Base-by-base conservation (phyloP, 495 filamentous ascomycete genomes). In the Lepidopterella palustris region DNA sequence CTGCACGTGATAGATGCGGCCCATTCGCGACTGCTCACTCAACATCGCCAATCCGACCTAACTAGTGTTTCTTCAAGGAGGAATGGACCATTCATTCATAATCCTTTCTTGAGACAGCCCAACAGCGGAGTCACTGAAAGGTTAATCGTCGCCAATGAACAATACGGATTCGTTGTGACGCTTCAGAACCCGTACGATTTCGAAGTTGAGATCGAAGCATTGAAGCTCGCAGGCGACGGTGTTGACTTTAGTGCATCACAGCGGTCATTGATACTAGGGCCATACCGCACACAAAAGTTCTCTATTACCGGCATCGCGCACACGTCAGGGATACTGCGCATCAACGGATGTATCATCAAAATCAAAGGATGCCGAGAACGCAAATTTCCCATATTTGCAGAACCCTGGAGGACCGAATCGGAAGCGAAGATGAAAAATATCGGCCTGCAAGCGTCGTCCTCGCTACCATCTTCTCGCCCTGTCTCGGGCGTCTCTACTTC, bases 151-250 rank as follows among this genome's bases (percentile, higher is more conserved):
- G 82, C 89, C 4, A 84, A 84, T 26, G 92, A 97, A 70, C 71
- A 78, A 62, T 84, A 87, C 2, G 80, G 78, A 2, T 97, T 96
- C 71, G 79, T 77, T 67, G 79, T 97, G 27, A 88, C 85, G 6
- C 77, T 98, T 4, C 95, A 97, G 66, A 98, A 98, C 66, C 88
- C 90, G 1, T 96, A 89, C 68, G 92, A 97, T 53, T 88, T 97
- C 65, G 90, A 97, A 49, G 65, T 98, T 1, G 88, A 93, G 54
- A 82, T 97, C 45, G 92, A 97, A 67, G 83, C 81, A 29, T 76
- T 98, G 55, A 79, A 78, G n/a, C 72, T 97, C 4, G 83, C 89
- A 55, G 79, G 83, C 5, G 82, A 87, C 32, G 89, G 87, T 5
- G 78, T 84, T 15, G 76, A 82, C 3, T 87, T 96, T 39, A 82